A percentile compares a stretch with the other conserved stretches of the same genome.
Evolutionary conservation across 192 early-diverging fungal genomes (phyloP).

Genomic region (Pilobolus umbonatus): DNA sequence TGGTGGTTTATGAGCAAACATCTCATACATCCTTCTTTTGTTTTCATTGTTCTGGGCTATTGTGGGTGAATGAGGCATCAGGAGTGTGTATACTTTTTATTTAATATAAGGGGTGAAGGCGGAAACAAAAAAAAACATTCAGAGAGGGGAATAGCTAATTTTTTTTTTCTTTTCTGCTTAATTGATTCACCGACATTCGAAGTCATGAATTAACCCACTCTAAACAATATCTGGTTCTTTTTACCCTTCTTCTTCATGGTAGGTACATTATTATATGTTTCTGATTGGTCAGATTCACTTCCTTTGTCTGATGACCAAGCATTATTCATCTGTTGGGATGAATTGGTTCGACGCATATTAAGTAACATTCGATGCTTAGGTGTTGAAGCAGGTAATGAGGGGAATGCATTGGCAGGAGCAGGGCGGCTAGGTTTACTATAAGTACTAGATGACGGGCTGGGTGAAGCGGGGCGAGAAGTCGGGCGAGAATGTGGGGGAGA

Average conservation of each 20-base stretch:
- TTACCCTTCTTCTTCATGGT: slow-evolving; percentile 8
- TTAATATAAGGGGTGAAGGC: too few relatives aligned
- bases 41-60: background rate
- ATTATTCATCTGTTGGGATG: background rate
- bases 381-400: slow-evolving; percentile 24
- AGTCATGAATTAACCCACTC: slow-evolving; percentile 4
- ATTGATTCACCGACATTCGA: too few relatives aligned
- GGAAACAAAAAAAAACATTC: background rate
- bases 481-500: slow-evolving; percentile 4
- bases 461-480: slow-evolving; percentile 5
- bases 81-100: too few relatives aligned
- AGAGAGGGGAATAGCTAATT: background rate
- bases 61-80: background rate
- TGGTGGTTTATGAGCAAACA: slow-evolving; percentile 13
- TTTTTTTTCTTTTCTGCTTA: too few relatives aligned
- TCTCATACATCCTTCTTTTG: slow-evolving; percentile 7
- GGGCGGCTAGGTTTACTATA: slow-evolving; percentile 13
- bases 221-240: slow-evolving; percentile 8
- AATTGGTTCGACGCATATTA: slow-evolving; percentile 23
- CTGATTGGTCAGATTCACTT: background rate
- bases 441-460: background rate
- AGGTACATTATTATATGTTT: background rate
- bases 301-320: background rate
- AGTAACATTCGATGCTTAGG: slow-evolving; percentile 24
- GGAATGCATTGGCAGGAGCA: slow-evolving; percentile 17